phyloP scores from a whole-genome alignment of 495 filamentous ascomycete genomes.

The Poronia punctata region DNA sequence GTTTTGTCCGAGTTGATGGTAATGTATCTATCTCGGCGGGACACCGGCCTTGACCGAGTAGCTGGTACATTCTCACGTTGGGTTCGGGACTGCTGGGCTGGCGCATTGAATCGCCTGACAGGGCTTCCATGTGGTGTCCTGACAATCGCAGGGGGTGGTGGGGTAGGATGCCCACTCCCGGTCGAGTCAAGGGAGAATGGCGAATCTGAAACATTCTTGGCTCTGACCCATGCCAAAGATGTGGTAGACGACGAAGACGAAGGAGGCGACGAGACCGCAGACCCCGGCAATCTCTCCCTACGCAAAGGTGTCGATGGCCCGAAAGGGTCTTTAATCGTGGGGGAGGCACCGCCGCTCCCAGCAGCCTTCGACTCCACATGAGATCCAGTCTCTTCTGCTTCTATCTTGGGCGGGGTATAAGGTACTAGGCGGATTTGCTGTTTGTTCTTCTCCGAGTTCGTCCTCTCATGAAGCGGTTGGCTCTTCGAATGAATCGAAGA shows the following conservation, averaged over 20 bases:
- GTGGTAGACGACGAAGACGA: slow-evolving; percentile 23
- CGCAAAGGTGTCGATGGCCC: slow-evolving; percentile 14
- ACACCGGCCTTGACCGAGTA: slow-evolving; percentile 21
- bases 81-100: slow-evolving; percentile 15
- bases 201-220: slow-evolving; percentile 41
- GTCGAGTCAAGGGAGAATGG: slow-evolving; percentile 35
- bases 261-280: slow-evolving; percentile 31
- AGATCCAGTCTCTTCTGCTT: slow-evolving; percentile 18
- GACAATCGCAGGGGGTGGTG: slow-evolving; percentile 22
- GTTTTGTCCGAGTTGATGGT: slow-evolving; percentile 42
- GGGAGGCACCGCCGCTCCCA: slow-evolving; percentile 7
- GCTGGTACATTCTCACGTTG: slow-evolving; percentile 15
- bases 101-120: slow-evolving; percentile 24
- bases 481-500: slow-evolving; percentile 18
- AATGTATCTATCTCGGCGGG: slow-evolving; percentile 34
- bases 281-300: slow-evolving; percentile 22
- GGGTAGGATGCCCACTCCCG: slow-evolving; percentile 29
- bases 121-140: slow-evolving; percentile 22
- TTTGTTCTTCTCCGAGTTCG: slow-evolving; percentile 48
- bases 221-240: slow-evolving; percentile 31
- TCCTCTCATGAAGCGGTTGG: slow-evolving; percentile 48
- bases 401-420: slow-evolving; percentile 40
- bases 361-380: slow-evolving; percentile 9
- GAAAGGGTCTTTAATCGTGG: slow-evolving; percentile 7
- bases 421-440: slow-evolving; percentile 47